phyloP scores from a whole-genome alignment of 2,329 filamentous ascomycete species.

The Monilinia polystroma region DNA sequence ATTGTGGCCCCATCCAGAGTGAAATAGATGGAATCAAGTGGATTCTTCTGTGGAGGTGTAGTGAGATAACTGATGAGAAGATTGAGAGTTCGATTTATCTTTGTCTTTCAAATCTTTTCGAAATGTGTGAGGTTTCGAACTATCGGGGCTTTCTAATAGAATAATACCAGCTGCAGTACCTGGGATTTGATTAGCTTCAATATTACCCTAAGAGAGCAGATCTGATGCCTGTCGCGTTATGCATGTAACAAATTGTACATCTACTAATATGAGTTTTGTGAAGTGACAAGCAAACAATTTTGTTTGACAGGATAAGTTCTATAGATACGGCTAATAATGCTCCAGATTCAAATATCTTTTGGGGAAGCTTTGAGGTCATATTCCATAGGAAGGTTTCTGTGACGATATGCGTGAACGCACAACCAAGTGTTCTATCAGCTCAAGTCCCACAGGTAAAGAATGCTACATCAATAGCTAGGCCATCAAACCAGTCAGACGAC shows the following conservation, averaged over 20 bases:
- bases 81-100: background rate
- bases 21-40: background rate
- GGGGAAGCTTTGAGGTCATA: no score
- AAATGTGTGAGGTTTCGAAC: background rate
- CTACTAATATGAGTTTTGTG: no score
- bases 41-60: background rate
- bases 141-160: background rate
- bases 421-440: no score
- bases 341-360: no score
- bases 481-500: constrained; percentile 56
- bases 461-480: background rate
- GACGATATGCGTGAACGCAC: no score
- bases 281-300: no score
- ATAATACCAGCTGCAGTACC: background rate
- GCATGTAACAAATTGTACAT: background rate
- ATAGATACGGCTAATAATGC: no score
- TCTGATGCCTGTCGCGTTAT: no score
- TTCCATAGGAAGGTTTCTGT: no score
- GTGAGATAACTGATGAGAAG: background rate
- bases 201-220: background rate
- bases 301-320: no score
- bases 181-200: constrained; percentile 1
- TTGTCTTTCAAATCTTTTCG: background rate
- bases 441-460: no score
- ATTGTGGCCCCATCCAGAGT: background rate